A percentile compares a stretch with the other conserved stretches of the same genome.
Conservation (phyloP, 164 flowering plant genomes). For the Dillenia turbinata region DNA sequence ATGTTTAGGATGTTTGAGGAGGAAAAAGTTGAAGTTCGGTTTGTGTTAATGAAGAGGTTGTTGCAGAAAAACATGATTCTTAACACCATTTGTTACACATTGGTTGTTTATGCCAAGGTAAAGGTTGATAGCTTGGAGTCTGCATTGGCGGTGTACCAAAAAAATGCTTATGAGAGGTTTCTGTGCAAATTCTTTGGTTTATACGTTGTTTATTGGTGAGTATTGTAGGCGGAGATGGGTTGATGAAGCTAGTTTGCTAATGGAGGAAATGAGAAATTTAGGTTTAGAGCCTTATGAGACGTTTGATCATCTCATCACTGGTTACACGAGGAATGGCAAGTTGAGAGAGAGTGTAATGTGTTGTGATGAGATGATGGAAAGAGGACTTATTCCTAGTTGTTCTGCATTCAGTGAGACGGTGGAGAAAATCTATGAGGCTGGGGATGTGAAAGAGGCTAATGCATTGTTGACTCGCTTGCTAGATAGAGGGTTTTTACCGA, state of each 20-base stretch:
- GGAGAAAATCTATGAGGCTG: slow-evolving; percentile 33
- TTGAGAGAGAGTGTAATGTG: slow-evolving; percentile 39
- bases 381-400: slow-evolving; percentile 52
- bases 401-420: slow-evolving; percentile 55
- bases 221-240: slow-evolving; percentile 38
- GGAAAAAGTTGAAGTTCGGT: slow-evolving; percentile 52
- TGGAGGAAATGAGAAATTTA: slow-evolving; percentile 54
- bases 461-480: slow-evolving; percentile 47
- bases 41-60: slow-evolving; percentile 61
- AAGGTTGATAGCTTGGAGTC: slow-evolving; percentile 35
- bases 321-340: slow-evolving; percentile 38
- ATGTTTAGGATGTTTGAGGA: slow-evolving; percentile 52
- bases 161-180: slow-evolving; percentile 78
- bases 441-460: slow-evolving; percentile 45
- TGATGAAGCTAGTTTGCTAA: slow-evolving; percentile 43
- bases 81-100: slow-evolving; percentile 60
- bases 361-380: slow-evolving; percentile 53
- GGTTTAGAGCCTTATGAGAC: slow-evolving; percentile 68
- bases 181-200: slow-evolving; percentile 54
- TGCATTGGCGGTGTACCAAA: slow-evolving; percentile 44
- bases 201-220: slow-evolving; percentile 53
- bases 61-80: slow-evolving; percentile 62
- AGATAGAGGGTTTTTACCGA: slow-evolving; percentile 59
- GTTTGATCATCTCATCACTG: slow-evolving; percentile 55
- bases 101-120: slow-evolving; percentile 51